A percentile compares a stretch with the other conserved stretches of the same genome.
Conservation (phyloP, 345 rosid genomes). For the Cardamine chenopodiifolia region DNA sequence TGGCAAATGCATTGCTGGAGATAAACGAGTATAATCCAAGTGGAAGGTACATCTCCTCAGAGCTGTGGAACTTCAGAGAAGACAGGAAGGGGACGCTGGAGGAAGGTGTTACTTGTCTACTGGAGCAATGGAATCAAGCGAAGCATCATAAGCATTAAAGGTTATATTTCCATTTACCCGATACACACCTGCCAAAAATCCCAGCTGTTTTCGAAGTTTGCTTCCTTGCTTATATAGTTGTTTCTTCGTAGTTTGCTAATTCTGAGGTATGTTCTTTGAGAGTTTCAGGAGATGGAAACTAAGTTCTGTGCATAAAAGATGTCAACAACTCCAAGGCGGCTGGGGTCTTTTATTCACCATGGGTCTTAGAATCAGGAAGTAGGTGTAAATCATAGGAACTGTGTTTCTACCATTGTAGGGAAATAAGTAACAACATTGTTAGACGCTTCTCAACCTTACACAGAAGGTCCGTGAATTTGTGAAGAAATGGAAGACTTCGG, state of each 20-base stretch:
- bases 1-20: conserved; percentile 64
- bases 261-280: conserved; percentile 7
- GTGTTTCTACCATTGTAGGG: conserved; percentile 20
- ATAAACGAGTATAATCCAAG: conserved; percentile 92
- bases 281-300: conserved; percentile 17
- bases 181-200: conserved; percentile 16
- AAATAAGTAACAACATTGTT: conserved; percentile 15
- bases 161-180: conserved; percentile 1
- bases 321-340: background rate
- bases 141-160: conserved; percentile 48
- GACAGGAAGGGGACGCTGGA: conserved; percentile 64
- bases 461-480: conserved; percentile 4
- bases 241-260: background rate
- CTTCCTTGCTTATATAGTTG: background rate
- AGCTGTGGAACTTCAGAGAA: conserved; percentile 77
- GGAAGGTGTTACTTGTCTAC: conserved; percentile 62
- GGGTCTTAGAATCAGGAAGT: conserved; percentile 12
- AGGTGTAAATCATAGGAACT: conserved; percentile 20
- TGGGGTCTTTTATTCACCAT: background rate
- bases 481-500: background rate
- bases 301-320: background rate
- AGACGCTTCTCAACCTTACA: conserved; percentile 11
- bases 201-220: background rate
- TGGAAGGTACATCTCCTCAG: conserved; percentile 77
- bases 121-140: conserved; percentile 53